Percentiles rank a stretch among this genome's conserved stretches.
Conservation (phyloP, 192 early-diverging fungal species). For the Coemansia furcata region DNA sequence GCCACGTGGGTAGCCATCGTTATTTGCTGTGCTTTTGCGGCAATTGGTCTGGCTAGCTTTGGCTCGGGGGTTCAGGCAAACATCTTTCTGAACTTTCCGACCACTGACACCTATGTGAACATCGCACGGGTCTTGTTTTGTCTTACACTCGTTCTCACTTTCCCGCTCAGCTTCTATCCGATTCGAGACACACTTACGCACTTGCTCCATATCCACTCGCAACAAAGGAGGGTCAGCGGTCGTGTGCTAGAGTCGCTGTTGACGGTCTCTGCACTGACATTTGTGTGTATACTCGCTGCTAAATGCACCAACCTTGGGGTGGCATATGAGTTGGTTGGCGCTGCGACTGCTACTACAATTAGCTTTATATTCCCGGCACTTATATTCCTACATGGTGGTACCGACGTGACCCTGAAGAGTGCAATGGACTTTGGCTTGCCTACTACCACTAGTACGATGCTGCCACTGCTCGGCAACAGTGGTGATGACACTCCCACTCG, state of each 20-base stretch:
- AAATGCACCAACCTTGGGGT: conserved; percentile 31
- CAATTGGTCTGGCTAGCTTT: conserved; percentile 61
- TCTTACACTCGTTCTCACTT: conserved; percentile 59
- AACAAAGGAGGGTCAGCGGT: conserved; percentile 12
- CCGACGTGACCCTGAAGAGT: conserved; percentile 18
- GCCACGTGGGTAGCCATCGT: conserved; percentile 54
- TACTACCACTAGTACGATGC: background rate
- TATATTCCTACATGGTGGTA: conserved; percentile 37
- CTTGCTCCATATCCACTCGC: conserved; percentile 32
- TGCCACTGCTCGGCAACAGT: background rate
- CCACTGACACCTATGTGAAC: conserved; percentile 57
- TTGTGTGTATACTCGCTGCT: conserved; percentile 17
- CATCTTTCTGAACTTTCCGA: conserved; percentile 61
- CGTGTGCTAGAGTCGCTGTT: conserved; percentile 16
- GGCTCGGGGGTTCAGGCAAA: conserved; percentile 58
- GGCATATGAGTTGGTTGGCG: conserved; percentile 42
- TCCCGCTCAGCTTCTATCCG: conserved; percentile 46
- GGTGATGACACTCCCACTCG: background rate
- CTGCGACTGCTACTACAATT: conserved; percentile 28
- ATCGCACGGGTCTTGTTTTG: conserved; percentile 58
- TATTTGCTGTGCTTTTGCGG: conserved; percentile 59
- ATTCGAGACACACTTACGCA: conserved; percentile 39
- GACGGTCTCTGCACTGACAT: conserved; percentile 23
- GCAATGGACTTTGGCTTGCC: background rate
- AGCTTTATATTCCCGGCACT: conserved; percentile 39